Percentiles rank a stretch among this genome's conserved stretches.
Evolutionary conservation across 768 basidiomycete genomes (phyloP).

Genomic region (Mycena metata): DNA sequence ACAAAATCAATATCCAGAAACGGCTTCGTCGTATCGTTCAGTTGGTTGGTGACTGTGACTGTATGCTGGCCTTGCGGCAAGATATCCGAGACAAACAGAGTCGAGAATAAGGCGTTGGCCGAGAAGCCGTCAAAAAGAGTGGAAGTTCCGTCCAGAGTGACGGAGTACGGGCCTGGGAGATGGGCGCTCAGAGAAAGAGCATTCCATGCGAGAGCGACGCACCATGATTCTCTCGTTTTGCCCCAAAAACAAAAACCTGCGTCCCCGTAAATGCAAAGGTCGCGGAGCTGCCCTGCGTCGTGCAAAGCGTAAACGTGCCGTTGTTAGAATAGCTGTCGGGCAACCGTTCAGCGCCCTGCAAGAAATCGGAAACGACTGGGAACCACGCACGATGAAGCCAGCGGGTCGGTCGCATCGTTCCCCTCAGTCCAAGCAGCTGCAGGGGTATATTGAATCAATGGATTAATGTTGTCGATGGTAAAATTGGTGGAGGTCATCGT

Average conservation of each 20-base stretch:
- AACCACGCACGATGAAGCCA: conserved; percentile 24
- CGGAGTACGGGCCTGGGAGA: conserved; percentile 39
- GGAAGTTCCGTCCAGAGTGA: conserved; percentile 46
- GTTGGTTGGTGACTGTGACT: conserved; percentile 41
- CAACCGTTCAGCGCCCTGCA: background rate
- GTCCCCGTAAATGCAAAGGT: conserved; percentile 53
- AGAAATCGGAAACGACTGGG: background rate
- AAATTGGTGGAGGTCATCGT: conserved; percentile 33
- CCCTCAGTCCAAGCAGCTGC: conserved; percentile 34
- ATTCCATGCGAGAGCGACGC: background rate
- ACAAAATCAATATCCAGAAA: conserved; percentile 54
- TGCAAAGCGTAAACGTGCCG: conserved; percentile 52
- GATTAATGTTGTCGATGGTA: conserved; percentile 41
- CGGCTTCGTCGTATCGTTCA: conserved; percentile 12
- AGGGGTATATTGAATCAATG: conserved; percentile 32
- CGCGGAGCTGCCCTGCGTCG: conserved; percentile 43
- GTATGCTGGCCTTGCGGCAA: conserved; percentile 45
- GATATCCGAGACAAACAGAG: conserved; percentile 46
- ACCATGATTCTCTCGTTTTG: conserved; percentile 53
- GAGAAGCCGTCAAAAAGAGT: conserved; percentile 40
- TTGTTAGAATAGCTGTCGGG: conserved; percentile 47
- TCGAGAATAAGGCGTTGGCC: conserved; percentile 40
- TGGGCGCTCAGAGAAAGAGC: background rate
- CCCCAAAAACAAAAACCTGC: conserved; percentile 53
- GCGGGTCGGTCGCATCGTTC: conserved; percentile 7